These are phyloP conservation scores for Candida boidinii DNA, from an alignment of 805 yeast genomes.

Conservation along the genomic window DNA sequence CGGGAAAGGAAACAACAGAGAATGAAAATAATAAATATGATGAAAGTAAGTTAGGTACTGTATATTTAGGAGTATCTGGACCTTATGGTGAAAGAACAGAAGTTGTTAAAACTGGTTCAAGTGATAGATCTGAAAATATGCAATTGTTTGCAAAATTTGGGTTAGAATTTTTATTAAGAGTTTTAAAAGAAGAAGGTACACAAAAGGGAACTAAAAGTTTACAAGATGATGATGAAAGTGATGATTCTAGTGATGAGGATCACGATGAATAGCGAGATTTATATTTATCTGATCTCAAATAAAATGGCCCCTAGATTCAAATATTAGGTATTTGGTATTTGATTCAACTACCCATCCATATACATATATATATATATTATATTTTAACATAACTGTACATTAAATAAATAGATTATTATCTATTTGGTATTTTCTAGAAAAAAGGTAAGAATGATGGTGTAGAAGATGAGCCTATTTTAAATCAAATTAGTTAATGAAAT, in stretches of 20 bases:
- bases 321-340: too few species aligned
- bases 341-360: too few species aligned
- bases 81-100: slow-evolving; percentile 48
- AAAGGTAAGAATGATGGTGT: too few species aligned
- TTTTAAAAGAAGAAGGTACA: slow-evolving; percentile 26
- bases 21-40: slow-evolving; percentile 9
- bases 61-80: slow-evolving; percentile 63
- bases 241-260: too few species aligned
- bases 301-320: not conserved
- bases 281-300: too few species aligned
- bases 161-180: slow-evolving; percentile 47
- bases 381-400: too few species aligned
- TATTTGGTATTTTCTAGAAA: too few species aligned
- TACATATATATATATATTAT: too few species aligned
- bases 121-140: slow-evolving; percentile 63
- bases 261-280: too few species aligned
- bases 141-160: slow-evolving; percentile 64
- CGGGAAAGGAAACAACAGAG: slow-evolving; percentile 27
- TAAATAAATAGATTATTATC: too few species aligned
- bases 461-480: too few species aligned
- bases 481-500: too few species aligned
- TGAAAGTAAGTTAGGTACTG: slow-evolving; percentile 48
- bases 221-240: slow-evolving; percentile 50
- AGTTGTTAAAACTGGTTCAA: slow-evolving; percentile 33
- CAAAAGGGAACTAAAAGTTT: slow-evolving; percentile 48